phyloP scores from a whole-genome alignment of 768 basidiomycete species.

The Pluteus cervinus region DNA sequence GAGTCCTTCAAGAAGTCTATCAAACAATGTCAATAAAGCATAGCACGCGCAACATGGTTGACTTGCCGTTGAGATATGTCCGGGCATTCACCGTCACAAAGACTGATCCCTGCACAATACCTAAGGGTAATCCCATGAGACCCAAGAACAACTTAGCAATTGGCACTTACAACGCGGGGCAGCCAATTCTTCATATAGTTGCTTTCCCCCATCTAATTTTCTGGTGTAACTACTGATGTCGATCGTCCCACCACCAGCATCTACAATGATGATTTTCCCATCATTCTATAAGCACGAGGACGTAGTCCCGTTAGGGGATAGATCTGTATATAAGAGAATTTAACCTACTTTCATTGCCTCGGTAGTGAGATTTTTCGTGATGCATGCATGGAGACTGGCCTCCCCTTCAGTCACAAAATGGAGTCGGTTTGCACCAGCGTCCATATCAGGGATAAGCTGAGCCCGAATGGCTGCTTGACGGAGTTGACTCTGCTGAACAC shows the following conservation, averaged over 20 bases:
- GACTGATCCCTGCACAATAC: slow-evolving; percentile 33
- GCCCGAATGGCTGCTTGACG: slow-evolving; percentile 9
- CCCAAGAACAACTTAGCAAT: background rate
- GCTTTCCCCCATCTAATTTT: slow-evolving; percentile 7
- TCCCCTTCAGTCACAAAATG: slow-evolving; percentile 10
- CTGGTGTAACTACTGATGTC: background rate
- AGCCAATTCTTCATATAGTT: slow-evolving; percentile 5
- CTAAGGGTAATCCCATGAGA: slow-evolving; percentile 14
- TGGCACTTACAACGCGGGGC: background rate
- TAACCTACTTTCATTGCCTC: slow-evolving; percentile 6
- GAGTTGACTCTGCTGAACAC: slow-evolving; percentile 9
- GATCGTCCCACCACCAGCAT: background rate
- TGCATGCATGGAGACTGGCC: slow-evolving; percentile 8
- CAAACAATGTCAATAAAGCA: slow-evolving; percentile 7
- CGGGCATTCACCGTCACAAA: slow-evolving; percentile 32
- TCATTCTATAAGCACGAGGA: no score
- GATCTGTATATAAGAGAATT: background rate
- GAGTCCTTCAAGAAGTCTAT: slow-evolving; percentile 25
- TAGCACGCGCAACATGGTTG: background rate
- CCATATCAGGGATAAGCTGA: slow-evolving; percentile 5
- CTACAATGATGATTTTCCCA: background rate
- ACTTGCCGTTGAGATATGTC: slow-evolving; percentile 23
- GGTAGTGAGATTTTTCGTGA: slow-evolving; percentile 2
- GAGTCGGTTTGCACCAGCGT: slow-evolving; percentile 1
- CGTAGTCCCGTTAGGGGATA: background rate